Evolutionary conservation across 2,329 filamentous ascomycete species (phyloP).

Genomic region (Xylaria sp.): DNA sequence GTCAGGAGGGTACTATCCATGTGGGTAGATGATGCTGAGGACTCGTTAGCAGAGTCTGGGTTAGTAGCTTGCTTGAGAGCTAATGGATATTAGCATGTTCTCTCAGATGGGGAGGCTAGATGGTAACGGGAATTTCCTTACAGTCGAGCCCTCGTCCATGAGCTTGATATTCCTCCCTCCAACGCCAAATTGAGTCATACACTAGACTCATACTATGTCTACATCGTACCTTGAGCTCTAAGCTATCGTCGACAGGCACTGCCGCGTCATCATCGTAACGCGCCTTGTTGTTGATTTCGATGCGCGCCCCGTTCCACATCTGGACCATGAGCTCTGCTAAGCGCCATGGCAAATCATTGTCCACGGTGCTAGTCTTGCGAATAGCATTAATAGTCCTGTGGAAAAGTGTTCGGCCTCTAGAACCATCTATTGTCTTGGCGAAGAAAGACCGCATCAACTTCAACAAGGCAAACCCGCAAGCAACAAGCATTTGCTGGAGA

Average conservation of each 20-base stretch:
- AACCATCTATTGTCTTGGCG: constrained; percentile 74
- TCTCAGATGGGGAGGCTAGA: constrained; percentile 43
- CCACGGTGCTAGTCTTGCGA: constrained; percentile 76
- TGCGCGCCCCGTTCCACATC: constrained; percentile 79
- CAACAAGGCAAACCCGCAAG: constrained; percentile 78
- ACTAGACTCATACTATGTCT: constrained; percentile 87
- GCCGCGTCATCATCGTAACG: constrained; percentile 61
- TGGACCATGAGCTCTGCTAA: constrained; percentile 87
- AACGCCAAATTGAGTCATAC: constrained; percentile 86
- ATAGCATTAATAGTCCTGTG: constrained; percentile 76
- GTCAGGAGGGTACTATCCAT: constrained; percentile 69
- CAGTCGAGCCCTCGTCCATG: constrained; percentile 77
- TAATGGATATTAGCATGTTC: constrained; percentile 53
- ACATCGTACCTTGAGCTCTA: constrained; percentile 84
- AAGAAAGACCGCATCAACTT: constrained; percentile 84
- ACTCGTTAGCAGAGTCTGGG: constrained; percentile 80
- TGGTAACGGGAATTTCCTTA: constrained; percentile 56
- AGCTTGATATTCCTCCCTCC: constrained; percentile 81
- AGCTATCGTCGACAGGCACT: constrained; percentile 71
- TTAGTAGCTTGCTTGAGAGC: constrained; percentile 89
- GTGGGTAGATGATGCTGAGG: constrained; percentile 73
- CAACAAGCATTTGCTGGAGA: constrained; percentile 87
- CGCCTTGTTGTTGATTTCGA: constrained; percentile 59
- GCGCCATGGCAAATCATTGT: constrained; percentile 82
- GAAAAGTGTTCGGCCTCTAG: constrained; percentile 74